These are phyloP conservation scores for Apophysomyces ossiformis DNA, from an alignment of 371 early-diverging fungal species.

Conservation along the genomic window DNA sequence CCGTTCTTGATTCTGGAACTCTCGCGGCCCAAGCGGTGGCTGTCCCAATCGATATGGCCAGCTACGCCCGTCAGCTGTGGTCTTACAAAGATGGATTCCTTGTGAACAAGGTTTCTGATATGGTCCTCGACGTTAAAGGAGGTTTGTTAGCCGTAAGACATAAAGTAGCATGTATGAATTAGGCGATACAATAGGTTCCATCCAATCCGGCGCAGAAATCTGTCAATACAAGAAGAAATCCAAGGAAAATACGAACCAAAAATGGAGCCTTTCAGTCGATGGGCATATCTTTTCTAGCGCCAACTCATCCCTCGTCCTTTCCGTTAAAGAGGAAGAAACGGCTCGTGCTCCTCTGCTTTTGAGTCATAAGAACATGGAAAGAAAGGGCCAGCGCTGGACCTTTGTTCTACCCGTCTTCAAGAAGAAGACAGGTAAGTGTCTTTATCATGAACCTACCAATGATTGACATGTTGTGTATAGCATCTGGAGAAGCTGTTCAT, in stretches of 20 bases:
- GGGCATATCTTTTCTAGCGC: slow-evolving; percentile 37
- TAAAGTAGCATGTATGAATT: slow-evolving; percentile 1
- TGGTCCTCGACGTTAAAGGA: slow-evolving; percentile 63
- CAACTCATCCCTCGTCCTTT: slow-evolving; percentile 33
- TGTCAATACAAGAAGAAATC: slow-evolving; percentile 49
- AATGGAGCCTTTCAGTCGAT: slow-evolving; percentile 44
- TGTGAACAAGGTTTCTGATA: slow-evolving; percentile 58
- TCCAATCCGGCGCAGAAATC: slow-evolving; percentile 34
- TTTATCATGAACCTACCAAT: background rate
- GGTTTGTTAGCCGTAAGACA: slow-evolving; percentile 36
- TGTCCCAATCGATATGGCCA: slow-evolving; percentile 49
- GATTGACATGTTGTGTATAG: background rate
- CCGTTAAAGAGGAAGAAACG: slow-evolving; percentile 34
- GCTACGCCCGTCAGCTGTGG: slow-evolving; percentile 63
- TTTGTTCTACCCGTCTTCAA: slow-evolving; percentile 55
- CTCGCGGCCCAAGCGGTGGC: slow-evolving; percentile 49
- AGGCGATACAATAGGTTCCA: slow-evolving; percentile 23
- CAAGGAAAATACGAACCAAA: slow-evolving; percentile 38
- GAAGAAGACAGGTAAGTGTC: slow-evolving; percentile 40
- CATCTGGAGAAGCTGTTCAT: slow-evolving; percentile 6
- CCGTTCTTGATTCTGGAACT: slow-evolving; percentile 38
- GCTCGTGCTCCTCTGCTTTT: slow-evolving; percentile 30
- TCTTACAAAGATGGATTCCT: slow-evolving; percentile 57
- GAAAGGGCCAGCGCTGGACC: slow-evolving; percentile 54
- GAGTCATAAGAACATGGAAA: slow-evolving; percentile 30